Evolutionary conservation across 192 early-diverging fungal genomes (phyloP), one percentile per base, ranked within the genome.

Genomic region (Mortierella alpina): DNA sequence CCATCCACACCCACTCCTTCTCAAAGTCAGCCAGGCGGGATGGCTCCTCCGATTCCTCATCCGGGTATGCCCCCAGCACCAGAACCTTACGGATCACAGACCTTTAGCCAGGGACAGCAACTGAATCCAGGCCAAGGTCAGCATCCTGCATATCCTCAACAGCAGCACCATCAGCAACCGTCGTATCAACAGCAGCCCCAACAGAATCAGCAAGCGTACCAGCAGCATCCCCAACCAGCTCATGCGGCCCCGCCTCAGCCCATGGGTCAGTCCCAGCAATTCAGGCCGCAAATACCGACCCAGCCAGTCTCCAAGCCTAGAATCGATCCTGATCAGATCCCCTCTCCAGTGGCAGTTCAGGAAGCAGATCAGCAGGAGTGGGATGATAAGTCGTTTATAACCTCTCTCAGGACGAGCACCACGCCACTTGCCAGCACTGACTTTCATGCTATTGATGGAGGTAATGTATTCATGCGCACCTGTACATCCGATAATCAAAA

Each of bases 241-340:
- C 66, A 68, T 50, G 7, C 58, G 4, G 66, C 55, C 10, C 66
- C 66, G 49, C 7, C 62, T 5, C 62, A 64, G 18, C 56, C 62
- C 3, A 54, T 65, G 56, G 45, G 18, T 2, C 75, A 81, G 41
- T 51, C 46, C 17, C 76, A 80, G 22, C 68, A 61, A 22, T 72
- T 64, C 56, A 55, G 70, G 44, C 63, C 69, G 20, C 59, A 81
- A 63, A 73, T 22, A 22, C 68, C 69, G 10, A 48, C 55, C 13
- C 55, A 68, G 45, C 78, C 83, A 31, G 74, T 58, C 45, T 79
- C 85, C 82, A 86, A 85, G 65, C 69, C 92, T 20, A 88, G 89
- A 20, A 99, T 99, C 59, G 95, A 99, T 73, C 96, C 97, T 0
- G 93, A 95, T 83, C 94, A 96, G 72, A 95, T 99, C 57, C 98